Conservation (phyloP, 1,284 basidiomycete species). For the Sanghuangporus weigelae region DNA sequence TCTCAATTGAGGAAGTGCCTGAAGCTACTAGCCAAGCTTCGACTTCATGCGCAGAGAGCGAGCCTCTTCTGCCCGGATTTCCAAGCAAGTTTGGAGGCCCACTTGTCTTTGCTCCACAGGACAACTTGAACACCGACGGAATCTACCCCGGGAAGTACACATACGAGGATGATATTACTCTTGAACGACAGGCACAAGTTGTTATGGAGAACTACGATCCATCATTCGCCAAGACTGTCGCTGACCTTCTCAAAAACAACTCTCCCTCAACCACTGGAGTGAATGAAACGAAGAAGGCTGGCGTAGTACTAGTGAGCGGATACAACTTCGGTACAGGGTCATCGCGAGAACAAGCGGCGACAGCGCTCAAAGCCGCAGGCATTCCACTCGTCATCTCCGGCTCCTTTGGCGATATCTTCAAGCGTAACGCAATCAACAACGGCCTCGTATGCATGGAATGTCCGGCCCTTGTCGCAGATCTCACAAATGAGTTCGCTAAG, state of each 20-base stretch:
- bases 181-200: slow-evolving; percentile 90
- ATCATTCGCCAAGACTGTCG: slow-evolving; percentile 73
- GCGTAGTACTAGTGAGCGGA: slow-evolving; percentile 84
- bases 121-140: slow-evolving; percentile 97
- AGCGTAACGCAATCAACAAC: slow-evolving; percentile 99
- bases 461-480: slow-evolving; percentile 82
- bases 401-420: slow-evolving; percentile 99
- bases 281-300: slow-evolving; percentile 35
- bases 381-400: slow-evolving; percentile 93
- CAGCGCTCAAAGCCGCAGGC: slow-evolving; percentile 92
- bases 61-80: slow-evolving; percentile 75
- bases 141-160: slow-evolving; percentile 99
- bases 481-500: slow-evolving; percentile 72
- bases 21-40: slow-evolving; percentile 24
- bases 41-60: slow-evolving; percentile 31
- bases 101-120: slow-evolving; percentile 90
- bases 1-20: slow-evolving; percentile 46
- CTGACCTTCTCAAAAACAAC: slow-evolving; percentile 41
- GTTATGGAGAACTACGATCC: slow-evolving; percentile 99
- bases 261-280: slow-evolving; percentile 15
- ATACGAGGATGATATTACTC: slow-evolving; percentile 98
- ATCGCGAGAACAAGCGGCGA: slow-evolving; percentile 98
- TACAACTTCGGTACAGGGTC: slow-evolving; percentile 99
- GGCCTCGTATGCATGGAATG: slow-evolving; percentile 94
- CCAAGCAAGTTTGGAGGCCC: slow-evolving; percentile 81